Base-by-base conservation (phyloP, 1,284 basidiomycete species). In the Fomitopsis betulina region DNA sequence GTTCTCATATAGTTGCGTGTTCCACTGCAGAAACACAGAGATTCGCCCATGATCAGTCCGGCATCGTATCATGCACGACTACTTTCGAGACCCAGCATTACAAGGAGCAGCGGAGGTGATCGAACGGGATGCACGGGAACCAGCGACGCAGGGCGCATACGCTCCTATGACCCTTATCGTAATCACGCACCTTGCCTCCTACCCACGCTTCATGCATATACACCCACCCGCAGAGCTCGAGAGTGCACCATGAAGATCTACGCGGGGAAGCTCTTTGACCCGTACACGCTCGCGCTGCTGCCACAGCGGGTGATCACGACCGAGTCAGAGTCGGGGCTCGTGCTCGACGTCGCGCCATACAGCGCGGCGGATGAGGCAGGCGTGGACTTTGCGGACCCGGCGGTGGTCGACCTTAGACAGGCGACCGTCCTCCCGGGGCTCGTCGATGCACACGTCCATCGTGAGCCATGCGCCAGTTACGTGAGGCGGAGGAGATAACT, bases 401-500 rank as follows among this genome's bases (percentile, higher is more conserved):
- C 54, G 27, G 53, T 73, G 19, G 73, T 80, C 35, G 82, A 87
- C 68, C 69, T 86, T 43, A 69, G 79, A 21, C 65, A 72, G 19
- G 63, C 75, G 59, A 84, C 81, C 2, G 73, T 88, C 1, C 66
- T 86, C 2, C 84, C 86, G 21, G 85, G 86, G 0, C 80, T 87
- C 53, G 84, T 87, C 21, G 86, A 88, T 62, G 74, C 74, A 2
- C 85, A 87, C 68, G 84, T 88, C 15, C 86, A 86, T 67, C 70
- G 85, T 85, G 64, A 68, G 83, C 73, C 23, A 12, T 30, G 25
- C 45, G 13, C 10, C 10, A 2, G 27, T 30, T 30, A 15, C 17
- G 25, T 2, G 25, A 5, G 17, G 17, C 39, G 39, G 39, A 40
- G 17, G 39, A n/a, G 45, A 32, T 27, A 47, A 25, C 9, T 47